phyloP scores from a whole-genome alignment of 176 grass and related monocot species.

The Carex kokanica region DNA sequence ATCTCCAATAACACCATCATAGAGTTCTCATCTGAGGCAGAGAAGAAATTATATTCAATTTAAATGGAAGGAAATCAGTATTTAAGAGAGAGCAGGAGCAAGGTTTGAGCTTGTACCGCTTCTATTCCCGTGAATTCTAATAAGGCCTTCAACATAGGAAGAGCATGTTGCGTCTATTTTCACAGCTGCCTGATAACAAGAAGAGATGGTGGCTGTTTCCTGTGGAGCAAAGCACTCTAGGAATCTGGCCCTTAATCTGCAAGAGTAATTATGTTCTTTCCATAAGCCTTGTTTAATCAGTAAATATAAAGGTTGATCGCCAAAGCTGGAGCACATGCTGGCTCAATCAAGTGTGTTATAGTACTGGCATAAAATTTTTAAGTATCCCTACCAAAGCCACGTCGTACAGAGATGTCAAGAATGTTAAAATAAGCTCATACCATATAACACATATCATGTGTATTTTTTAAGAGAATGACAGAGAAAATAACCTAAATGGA shows the following conservation, averaged over 20 bases:
- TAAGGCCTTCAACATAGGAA: background rate
- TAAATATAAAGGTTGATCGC: background rate
- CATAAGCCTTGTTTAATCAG: conserved; percentile 3
- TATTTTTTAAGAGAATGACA: background rate
- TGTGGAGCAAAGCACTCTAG: conserved; percentile 14
- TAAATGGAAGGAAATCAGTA: background rate
- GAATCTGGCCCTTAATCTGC: conserved; percentile 23
- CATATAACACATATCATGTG: background rate
- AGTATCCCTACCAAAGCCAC: background rate
- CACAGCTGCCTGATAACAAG: conserved; percentile 12
- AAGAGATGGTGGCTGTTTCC: background rate
- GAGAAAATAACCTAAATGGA: conserved; percentile 17
- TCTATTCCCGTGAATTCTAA: conserved; percentile 5
- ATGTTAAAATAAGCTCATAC: background rate
- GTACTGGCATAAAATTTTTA: background rate
- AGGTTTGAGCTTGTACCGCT: background rate
- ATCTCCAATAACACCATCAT: conserved; percentile 16
- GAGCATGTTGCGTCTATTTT: conserved; percentile 21
- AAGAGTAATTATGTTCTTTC: conserved; percentile 1
- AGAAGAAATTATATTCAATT: conserved; percentile 5
- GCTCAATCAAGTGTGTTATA: background rate
- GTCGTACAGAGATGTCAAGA: background rate
- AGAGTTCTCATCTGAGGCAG: conserved; percentile 2
- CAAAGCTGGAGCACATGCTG: background rate
- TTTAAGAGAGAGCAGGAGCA: background rate